These are phyloP conservation scores for Cyberlindnera galapagoensis DNA, from an alignment of 805 yeast species.

Conservation along the genomic window DNA sequence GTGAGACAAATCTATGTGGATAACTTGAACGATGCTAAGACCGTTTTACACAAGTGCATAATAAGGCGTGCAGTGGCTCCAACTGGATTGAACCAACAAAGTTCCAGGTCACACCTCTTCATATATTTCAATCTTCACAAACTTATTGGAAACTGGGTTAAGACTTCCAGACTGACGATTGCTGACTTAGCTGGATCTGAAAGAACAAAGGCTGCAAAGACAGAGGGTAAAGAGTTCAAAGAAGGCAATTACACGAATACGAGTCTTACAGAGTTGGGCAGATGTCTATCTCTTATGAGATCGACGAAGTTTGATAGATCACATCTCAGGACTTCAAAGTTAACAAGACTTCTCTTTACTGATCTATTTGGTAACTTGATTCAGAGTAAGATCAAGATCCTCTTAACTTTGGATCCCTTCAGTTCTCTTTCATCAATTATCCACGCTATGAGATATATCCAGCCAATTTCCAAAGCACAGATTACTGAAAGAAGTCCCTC, in stretches of 20 bases:
- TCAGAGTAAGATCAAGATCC: slow-evolving; percentile 19
- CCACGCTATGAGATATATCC: slow-evolving; percentile 24
- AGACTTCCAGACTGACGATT: slow-evolving; percentile 35
- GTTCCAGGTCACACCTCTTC: slow-evolving; percentile 50
- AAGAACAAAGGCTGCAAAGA: slow-evolving; percentile 38
- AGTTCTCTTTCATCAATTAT: slow-evolving; percentile 16
- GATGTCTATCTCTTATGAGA: slow-evolving; percentile 37
- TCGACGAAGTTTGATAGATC: slow-evolving; percentile 33
- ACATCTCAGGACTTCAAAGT: slow-evolving; percentile 39
- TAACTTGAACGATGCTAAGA: slow-evolving; percentile 30
- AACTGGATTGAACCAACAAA: slow-evolving; percentile 36
- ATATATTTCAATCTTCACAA: slow-evolving; percentile 34
- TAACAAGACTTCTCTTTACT: slow-evolving; percentile 42
- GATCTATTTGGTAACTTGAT: slow-evolving; percentile 27
- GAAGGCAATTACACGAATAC: slow-evolving; percentile 45
- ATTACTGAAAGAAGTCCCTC: slow-evolving; percentile 18
- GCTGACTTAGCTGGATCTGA: slow-evolving; percentile 52
- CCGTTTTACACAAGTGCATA: slow-evolving; percentile 33
- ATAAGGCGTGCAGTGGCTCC: slow-evolving; percentile 34
- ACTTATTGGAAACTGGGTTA: slow-evolving; percentile 19
- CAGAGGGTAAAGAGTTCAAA: slow-evolving; percentile 36
- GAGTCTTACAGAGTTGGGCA: slow-evolving; percentile 44
- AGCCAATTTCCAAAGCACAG: slow-evolving; percentile 22
- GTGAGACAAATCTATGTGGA: slow-evolving; percentile 34
- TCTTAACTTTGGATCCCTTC: slow-evolving; percentile 23